A percentile compares a stretch with the other conserved stretches of the same genome.
These are phyloP conservation scores for Perkinsela sp. DNA, from an alignment of 208 protist genomes.

Conservation along the genomic window DNA sequence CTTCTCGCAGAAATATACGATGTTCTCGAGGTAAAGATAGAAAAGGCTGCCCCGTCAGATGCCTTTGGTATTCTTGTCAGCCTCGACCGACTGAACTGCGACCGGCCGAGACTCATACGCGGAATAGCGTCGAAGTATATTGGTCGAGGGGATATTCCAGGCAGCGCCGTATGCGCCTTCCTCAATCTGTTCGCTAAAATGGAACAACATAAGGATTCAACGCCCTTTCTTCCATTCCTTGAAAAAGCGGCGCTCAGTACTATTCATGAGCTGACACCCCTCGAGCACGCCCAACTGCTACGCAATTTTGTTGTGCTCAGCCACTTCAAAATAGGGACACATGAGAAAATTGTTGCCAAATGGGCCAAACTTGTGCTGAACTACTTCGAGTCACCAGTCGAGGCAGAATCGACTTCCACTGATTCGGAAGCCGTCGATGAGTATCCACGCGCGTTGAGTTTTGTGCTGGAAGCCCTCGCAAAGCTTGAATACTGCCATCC, in stretches of 20 bases:
- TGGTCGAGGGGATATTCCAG: neutral
- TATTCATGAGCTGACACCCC: neutral
- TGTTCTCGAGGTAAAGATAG: neutral
- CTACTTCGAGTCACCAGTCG: neutral
- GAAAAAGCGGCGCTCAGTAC: neutral
- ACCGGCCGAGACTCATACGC: neutral
- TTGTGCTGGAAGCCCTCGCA: neutral
- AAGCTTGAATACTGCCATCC: neutral
- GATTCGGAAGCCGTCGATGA: neutral
- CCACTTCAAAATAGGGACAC: neutral
- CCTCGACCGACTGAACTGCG: neutral
- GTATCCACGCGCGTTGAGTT: neutral
- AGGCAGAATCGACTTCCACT: too few species aligned
- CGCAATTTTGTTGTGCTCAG: neutral
- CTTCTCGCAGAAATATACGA: neutral
- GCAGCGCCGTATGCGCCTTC: neutral
- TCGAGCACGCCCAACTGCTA: neutral
- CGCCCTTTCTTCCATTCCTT: neutral
- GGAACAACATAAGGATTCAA: neutral
- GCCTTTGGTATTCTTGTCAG: neutral
- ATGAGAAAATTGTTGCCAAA: neutral
- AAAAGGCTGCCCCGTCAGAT: neutral
- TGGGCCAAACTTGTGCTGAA: neutral
- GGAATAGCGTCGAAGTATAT: neutral
- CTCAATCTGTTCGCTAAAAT: neutral